phyloP scores from a whole-genome alignment of 1,139 yeast species.

The Suhomyces ambrosiae region DNA sequence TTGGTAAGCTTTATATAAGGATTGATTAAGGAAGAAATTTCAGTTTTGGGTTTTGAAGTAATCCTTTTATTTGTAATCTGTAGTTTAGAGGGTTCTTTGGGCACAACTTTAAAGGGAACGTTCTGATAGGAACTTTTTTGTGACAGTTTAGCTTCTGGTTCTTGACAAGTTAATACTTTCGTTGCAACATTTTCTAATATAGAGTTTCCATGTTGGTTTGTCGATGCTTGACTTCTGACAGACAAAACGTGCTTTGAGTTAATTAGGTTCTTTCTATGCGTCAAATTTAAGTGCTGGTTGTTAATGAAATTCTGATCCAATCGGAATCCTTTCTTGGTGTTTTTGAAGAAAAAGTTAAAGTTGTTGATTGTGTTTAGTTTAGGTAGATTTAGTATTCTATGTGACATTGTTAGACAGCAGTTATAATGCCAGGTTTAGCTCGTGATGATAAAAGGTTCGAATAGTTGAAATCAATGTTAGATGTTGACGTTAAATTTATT shows the following conservation, averaged over 20 bases:
- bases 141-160: slow-evolving; percentile 32
- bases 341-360: slow-evolving; percentile 45
- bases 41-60: slow-evolving; percentile 11
- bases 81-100: slow-evolving; percentile 26
- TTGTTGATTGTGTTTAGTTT: slow-evolving; percentile 33
- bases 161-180: slow-evolving; percentile 44
- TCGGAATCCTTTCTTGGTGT: slow-evolving; percentile 34
- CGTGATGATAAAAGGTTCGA: not conserved
- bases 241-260: not conserved
- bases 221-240: not conserved
- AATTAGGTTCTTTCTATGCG: slow-evolving; percentile 1
- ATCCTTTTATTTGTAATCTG: slow-evolving; percentile 1
- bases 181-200: slow-evolving; percentile 34
- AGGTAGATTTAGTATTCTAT: slow-evolving; percentile 26
- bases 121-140: slow-evolving; percentile 26
- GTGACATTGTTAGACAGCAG: slow-evolving; percentile 22
- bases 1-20: slow-evolving; percentile 82
- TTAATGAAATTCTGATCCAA: slow-evolving; percentile 39
- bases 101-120: slow-evolving; percentile 63
- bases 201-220: slow-evolving; percentile 10
- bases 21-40: slow-evolving; percentile 39
- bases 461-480: not conserved
- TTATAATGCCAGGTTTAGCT: not conserved
- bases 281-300: slow-evolving; percentile 30
- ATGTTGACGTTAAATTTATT: not conserved